Evolutionary conservation across 208 protist species (phyloP).

Genomic region (Tetramitus jugosus): DNA sequence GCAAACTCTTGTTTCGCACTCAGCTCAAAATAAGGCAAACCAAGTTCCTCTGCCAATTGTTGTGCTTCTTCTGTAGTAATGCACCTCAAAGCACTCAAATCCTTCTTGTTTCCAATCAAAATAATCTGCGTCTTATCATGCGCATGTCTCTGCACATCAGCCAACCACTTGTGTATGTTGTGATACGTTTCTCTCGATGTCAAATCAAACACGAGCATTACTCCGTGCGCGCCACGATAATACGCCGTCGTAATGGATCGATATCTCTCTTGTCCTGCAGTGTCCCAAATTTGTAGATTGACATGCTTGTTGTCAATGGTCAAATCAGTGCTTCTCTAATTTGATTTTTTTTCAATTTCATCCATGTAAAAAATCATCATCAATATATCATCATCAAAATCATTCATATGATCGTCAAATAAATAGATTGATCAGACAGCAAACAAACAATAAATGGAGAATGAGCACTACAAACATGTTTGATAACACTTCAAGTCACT

Average conservation of each 20-base stretch:
- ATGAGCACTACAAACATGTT: too few relatives aligned
- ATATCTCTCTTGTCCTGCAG: too few relatives aligned
- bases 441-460: too few relatives aligned
- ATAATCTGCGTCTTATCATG: background rate
- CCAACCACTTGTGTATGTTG: background rate
- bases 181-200: background rate
- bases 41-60: background rate
- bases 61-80: conserved; percentile 4
- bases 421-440: background rate
- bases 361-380: background rate
- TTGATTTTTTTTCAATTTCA: background rate
- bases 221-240: conserved; percentile 3
- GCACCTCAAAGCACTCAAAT: background rate
- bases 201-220: background rate
- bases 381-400: background rate
- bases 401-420: background rate
- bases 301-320: background rate
- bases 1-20: too few relatives aligned
- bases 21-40: background rate
- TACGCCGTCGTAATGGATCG: background rate
- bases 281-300: background rate
- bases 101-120: conserved; percentile 4
- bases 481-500: too few relatives aligned
- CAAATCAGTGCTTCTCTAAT: background rate
- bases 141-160: background rate